Evolutionary conservation across 176 grass and related monocot genomes (phyloP).

Genomic region (Elymus sibiricus): DNA sequence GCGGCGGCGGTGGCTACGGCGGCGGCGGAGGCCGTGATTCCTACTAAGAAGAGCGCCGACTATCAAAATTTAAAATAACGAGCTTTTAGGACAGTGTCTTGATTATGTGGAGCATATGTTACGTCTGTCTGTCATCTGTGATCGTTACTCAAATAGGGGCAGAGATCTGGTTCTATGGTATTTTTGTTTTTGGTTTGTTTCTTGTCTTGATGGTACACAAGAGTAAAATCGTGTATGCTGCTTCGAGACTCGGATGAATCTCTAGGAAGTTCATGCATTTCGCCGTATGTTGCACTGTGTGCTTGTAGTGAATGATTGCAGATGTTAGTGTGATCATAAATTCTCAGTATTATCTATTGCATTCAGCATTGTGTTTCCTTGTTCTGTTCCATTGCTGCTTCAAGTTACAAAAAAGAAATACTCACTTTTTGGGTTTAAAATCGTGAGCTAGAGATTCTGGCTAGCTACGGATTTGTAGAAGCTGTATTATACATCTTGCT

Average conservation of each 20-base stretch:
- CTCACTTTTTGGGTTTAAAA: too few relatives aligned
- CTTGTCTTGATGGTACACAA: background rate
- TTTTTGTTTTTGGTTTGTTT: background rate
- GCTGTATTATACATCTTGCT: too few relatives aligned
- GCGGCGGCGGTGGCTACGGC: background rate
- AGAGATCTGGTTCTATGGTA: background rate
- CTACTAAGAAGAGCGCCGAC: background rate
- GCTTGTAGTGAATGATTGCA: background rate
- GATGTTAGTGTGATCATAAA: background rate
- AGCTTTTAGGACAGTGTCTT: conserved; percentile 18
- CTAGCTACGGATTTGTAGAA: too few relatives aligned
- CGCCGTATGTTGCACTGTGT: background rate
- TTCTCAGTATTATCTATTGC: background rate
- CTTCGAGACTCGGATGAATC: background rate
- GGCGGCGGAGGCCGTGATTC: background rate
- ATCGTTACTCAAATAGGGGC: background rate
- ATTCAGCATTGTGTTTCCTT: too few relatives aligned
- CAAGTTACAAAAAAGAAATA: too few relatives aligned
- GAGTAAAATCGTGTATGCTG: background rate
- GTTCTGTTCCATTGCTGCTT: too few relatives aligned
- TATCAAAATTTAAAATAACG: conserved; percentile 28
- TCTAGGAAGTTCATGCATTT: background rate
- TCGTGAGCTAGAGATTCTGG: too few relatives aligned
- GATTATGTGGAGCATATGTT: conserved; percentile 24
- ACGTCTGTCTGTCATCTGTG: background rate